Base-by-base conservation (phyloP, 805 yeast genomes). In the Ogataea henricii region DNA sequence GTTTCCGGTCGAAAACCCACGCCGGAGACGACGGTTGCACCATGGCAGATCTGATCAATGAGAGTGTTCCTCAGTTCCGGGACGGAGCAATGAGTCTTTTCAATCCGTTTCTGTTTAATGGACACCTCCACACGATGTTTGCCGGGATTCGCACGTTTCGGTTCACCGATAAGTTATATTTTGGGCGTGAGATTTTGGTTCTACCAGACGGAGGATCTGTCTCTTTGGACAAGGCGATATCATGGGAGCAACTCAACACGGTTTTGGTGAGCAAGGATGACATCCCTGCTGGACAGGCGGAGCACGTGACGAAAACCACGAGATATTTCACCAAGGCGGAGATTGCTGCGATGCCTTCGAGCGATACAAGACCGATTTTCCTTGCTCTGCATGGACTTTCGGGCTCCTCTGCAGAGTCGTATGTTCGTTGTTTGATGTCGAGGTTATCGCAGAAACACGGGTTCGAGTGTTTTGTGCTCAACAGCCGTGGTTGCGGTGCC, bases 391-490 rank as follows among this genome's bases (percentile, higher is more conserved):
- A 89, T 61, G 96, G 96, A 0, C 75, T 88, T 32, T 83, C 87
- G 1, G 96, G 96, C 5, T 94, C 96, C 0, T 83, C 91, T n/a
- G 87, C 84, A 52, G 96, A 88, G 62, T 74, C 86, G 6, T 82
- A 88, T 59, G 81, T 88, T 35, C 74, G 94, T 20, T 76, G 87
- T 46, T 61, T 83, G 30, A 76, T 81, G 14, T 67, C 71, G 37
- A 61, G 66, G 18, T 64, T 75, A 3, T 51, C 57, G 4, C 59
- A 65, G 13, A 59, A 60, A 29, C 47, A 53, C 14, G 68, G 70
- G 1, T 85, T 86, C 72, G 91, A 85, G 52, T 73, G 79, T 6
- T 81, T 80, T 36, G 94, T 88, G 16, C 68, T 86, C 51, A 87
- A 87, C 60, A 70, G 83, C 3, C 71, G 96, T 42, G 96, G 96